phyloP scores from a whole-genome alignment of 495 filamentous ascomycete genomes.

The Hyaloscypha hepaticicola region DNA sequence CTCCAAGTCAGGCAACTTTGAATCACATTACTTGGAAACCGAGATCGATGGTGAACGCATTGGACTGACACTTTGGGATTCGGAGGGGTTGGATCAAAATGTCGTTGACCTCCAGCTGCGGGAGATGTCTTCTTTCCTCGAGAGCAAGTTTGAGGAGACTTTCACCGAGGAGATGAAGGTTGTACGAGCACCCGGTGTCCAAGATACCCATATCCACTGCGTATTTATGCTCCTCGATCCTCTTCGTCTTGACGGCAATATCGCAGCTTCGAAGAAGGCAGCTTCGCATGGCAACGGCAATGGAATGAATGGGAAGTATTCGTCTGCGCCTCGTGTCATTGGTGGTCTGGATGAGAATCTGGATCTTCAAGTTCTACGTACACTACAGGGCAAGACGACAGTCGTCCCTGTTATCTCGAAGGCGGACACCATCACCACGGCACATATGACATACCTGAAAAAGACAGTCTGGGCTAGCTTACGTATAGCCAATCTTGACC shows the following conservation, averaged over 20 bases:
- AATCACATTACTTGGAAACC: slow-evolving; percentile 86
- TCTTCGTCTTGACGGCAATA: slow-evolving; percentile 77
- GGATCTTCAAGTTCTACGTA: slow-evolving; percentile 85
- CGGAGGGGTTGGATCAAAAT: slow-evolving; percentile 87
- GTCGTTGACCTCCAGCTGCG: slow-evolving; percentile 91
- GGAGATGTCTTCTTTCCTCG: slow-evolving; percentile 86
- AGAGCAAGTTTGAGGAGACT: slow-evolving; percentile 98
- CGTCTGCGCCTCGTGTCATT: slow-evolving; percentile 45
- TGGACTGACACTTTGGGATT: slow-evolving; percentile 95
- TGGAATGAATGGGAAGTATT: slow-evolving; percentile 48
- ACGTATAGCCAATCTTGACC: slow-evolving; percentile 82
- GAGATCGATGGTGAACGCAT: slow-evolving; percentile 92
- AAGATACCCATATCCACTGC: slow-evolving; percentile 96
- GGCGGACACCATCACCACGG: slow-evolving; percentile 90
- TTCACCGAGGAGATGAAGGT: slow-evolving; percentile 98
- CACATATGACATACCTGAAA: slow-evolving; percentile 92
- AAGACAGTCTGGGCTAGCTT: slow-evolving; percentile 86
- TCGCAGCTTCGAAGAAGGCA: slow-evolving; percentile 58
- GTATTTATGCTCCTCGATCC: slow-evolving; percentile 93
- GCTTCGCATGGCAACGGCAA: slow-evolving; percentile 55
- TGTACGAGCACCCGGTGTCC: slow-evolving; percentile 83
- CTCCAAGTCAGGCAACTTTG: slow-evolving; percentile 60
- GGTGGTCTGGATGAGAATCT: slow-evolving; percentile 84
- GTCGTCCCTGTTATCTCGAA: slow-evolving; percentile 96
- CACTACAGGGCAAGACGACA: slow-evolving; percentile 89